Evolutionary conservation across 495 filamentous ascomycete genomes (phyloP).

Genomic region (Penicillium flavigenum): DNA sequence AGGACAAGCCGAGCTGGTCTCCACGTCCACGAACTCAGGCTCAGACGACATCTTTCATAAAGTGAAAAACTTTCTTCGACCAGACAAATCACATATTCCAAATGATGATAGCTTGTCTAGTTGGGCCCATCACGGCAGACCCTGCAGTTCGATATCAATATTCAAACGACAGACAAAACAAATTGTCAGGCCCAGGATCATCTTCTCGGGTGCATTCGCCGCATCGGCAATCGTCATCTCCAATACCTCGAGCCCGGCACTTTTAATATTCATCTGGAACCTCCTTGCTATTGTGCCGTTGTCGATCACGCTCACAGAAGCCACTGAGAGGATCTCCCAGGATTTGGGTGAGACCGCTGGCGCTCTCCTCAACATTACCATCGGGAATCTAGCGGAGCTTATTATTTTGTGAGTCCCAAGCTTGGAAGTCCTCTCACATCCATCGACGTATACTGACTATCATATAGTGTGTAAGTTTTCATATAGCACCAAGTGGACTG

Average conservation of each 20-base stretch:
- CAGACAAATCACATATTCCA: neutral
- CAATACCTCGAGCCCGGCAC: neutral
- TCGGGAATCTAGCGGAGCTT: constrained; percentile 27
- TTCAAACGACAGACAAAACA: constrained; percentile 1
- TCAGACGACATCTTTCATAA: constrained; percentile 5
- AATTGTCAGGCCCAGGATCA: neutral
- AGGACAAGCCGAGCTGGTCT: constrained; percentile 6
- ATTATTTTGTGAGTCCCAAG: constrained; percentile 23
- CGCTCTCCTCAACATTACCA: constrained; percentile 25
- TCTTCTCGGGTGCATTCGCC: constrained; percentile 4
- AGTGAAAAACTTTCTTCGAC: constrained; percentile 1
- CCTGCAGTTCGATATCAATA: neutral
- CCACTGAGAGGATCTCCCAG: constrained; percentile 24
- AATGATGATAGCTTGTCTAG: neutral
- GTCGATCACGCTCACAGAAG: constrained; percentile 22
- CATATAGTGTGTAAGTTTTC: neutral
- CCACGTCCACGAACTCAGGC: neutral
- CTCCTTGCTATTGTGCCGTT: constrained; percentile 30
- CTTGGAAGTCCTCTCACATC: neutral
- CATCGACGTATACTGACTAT: constrained; percentile 1
- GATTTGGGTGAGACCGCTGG: constrained; percentile 26
- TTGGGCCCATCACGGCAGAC: neutral
- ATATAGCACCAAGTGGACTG: neutral
- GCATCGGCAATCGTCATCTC: neutral
- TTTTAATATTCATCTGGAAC: constrained; percentile 26